A percentile compares a stretch with the other conserved stretches of the same genome.
phyloP scores from a whole-genome alignment of 495 filamentous ascomycete genomes.

The Acidiella bohemica region DNA sequence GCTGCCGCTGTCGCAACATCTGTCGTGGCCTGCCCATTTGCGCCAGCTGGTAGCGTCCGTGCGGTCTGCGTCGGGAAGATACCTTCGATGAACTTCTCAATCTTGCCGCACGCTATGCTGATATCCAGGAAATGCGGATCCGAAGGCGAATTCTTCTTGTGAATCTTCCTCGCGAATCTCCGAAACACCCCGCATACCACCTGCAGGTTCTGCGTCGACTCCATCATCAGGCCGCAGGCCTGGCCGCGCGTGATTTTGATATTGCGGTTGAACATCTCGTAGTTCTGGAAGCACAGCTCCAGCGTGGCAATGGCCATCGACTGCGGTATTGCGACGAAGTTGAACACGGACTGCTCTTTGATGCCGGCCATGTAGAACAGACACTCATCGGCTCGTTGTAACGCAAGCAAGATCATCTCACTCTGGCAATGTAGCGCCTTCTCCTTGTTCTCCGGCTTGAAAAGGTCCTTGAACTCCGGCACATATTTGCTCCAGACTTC shows the following conservation, averaged over 20 bases:
- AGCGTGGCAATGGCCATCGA: constrained; percentile 94
- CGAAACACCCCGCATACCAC: constrained; percentile 69
- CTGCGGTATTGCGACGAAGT: constrained; percentile 98
- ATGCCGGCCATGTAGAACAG: constrained; percentile 94
- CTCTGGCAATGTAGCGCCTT: constrained; percentile 78
- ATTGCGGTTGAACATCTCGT: constrained; percentile 70
- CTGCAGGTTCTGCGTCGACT: constrained; percentile 78
- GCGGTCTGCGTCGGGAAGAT: constrained; percentile 70
- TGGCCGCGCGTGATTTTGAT: constrained; percentile 95
- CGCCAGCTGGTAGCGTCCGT: constrained; percentile 29
- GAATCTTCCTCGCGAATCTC: constrained; percentile 62
- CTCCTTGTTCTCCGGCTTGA: constrained; percentile 64
- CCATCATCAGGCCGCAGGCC: constrained; percentile 79
- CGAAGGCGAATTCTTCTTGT: constrained; percentile 85
- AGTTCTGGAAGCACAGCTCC: constrained; percentile 85
- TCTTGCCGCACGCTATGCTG: constrained; percentile 82
- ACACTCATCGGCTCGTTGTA: constrained; percentile 81
- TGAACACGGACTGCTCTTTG: constrained; percentile 97
- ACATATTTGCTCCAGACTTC: constrained; percentile 95
- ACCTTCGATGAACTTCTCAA: constrained; percentile 93
- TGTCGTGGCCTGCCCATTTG: constrained; percentile 7
- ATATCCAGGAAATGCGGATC: constrained; percentile 93
- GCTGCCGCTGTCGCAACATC: constrained; percentile 28
- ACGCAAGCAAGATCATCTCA: constrained; percentile 83
- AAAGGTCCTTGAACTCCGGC: constrained; percentile 75